Evolutionary conservation across 768 basidiomycete species (phyloP), one percentile per base, ranked within the genome.

Genomic region (Phylloporus sp.): DNA sequence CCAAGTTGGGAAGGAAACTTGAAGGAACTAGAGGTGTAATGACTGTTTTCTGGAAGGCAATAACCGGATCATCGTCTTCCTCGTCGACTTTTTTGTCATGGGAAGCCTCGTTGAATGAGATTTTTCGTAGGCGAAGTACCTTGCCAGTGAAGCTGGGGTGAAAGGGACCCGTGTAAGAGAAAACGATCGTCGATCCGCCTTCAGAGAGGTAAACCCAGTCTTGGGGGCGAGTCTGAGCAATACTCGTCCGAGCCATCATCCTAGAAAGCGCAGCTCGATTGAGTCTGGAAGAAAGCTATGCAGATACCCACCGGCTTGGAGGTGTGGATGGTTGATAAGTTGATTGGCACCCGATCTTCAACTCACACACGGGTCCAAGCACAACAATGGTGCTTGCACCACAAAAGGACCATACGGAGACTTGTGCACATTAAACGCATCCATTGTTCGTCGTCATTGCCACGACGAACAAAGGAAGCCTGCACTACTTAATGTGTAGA

Each of bases 111-210:
- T 52, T 12, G 41, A 63, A 60, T 7, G 61, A 46, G 15, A 67
- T 57, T 67, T 98, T 97, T 49, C 86, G 79, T 49, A 97, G 72
- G 10, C 95, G 81, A 23, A 98, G 75, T 1, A 90, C 86, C 35
- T 73, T 89, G 10, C 81, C 81, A 45, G 77, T 68, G 64, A 86
- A 86, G 8, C 66, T 51, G 2, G 77, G 66, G 56, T 80, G 67
- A 7, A 63, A 44, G 18, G 79, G 74, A 0, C 93, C 91, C 10
- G 62, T 58, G 63, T 95, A 95, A 8, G 88, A 82, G 68, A 94
- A 91, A 15, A 97, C 91, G 58, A 92, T 81, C 6, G 91, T 88
- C 18, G 91, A 88, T 18, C 89, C 91, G n/a, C 95, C 95, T 73
- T 97, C 95, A 0, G 91, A 85, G 20, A 92, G 72, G 64, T 97